phyloP scores from a whole-genome alignment of 2,329 filamentous ascomycete genomes.

The Alternaria metachromatica region DNA sequence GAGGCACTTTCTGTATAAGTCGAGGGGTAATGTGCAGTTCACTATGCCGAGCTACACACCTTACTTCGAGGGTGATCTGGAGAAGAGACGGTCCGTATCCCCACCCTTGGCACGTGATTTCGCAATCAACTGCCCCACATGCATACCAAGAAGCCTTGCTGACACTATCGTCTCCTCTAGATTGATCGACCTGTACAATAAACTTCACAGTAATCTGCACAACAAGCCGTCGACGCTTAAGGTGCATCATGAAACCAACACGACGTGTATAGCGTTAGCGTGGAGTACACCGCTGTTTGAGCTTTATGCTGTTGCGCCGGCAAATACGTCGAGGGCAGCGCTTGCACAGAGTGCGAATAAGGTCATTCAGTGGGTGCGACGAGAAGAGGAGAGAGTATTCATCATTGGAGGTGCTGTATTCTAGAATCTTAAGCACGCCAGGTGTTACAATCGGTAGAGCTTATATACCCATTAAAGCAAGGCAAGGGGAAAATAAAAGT shows the following conservation, averaged over 20 bases:
- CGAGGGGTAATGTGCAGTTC: slow-evolving; percentile 92
- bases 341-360: slow-evolving; percentile 87
- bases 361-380: slow-evolving; percentile 88
- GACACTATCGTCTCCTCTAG: slow-evolving; percentile 3
- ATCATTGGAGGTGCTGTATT: slow-evolving; percentile 95
- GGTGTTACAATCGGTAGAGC: background rate
- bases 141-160: background rate
- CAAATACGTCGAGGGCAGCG: slow-evolving; percentile 65
- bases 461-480: background rate
- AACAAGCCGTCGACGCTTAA: slow-evolving; percentile 83
- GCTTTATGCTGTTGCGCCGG: slow-evolving; percentile 91
- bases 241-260: slow-evolving; percentile 80
- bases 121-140: background rate
- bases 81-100: slow-evolving; percentile 64
- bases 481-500: background rate
- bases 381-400: slow-evolving; percentile 92
- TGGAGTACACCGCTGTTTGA: slow-evolving; percentile 94
- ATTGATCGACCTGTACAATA: slow-evolving; percentile 79
- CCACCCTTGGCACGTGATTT: background rate
- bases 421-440: slow-evolving; percentile 24
- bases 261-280: slow-evolving; percentile 75
- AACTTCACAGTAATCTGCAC: slow-evolving; percentile 84
- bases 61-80: slow-evolving; percentile 66
- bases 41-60: slow-evolving; percentile 83
- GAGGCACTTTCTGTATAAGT: slow-evolving; percentile 96